Conservation (phyloP, 768 basidiomycete species). For the Leucosporidium yakuticum region DNA sequence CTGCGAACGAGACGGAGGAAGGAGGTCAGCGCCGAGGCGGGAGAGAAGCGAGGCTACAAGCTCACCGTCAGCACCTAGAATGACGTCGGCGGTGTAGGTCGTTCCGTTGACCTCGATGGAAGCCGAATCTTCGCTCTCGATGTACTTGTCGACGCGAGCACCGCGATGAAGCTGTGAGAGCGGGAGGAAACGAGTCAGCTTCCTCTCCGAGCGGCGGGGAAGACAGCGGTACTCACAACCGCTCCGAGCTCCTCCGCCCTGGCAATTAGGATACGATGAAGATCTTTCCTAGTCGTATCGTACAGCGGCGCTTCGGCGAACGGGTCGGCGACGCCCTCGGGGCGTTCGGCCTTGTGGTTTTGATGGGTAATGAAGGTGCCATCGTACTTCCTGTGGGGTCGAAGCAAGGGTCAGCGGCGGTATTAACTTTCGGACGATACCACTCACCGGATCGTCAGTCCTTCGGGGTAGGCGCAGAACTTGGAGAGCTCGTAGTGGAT, state of each 20-base stretch:
- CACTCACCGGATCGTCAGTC: conserved; percentile 22
- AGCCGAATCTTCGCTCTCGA: conserved; percentile 29
- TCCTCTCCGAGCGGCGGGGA: too few relatives aligned
- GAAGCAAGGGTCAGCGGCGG: too few relatives aligned
- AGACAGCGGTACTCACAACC: not conserved
- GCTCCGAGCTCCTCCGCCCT: conserved; percentile 30
- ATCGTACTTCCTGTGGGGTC: conserved; percentile 26
- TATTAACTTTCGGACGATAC: too few relatives aligned
- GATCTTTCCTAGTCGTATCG: conserved; percentile 41
- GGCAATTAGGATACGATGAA: conserved; percentile 35
- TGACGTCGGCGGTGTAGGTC: conserved; percentile 34
- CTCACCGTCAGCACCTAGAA: conserved; percentile 40
- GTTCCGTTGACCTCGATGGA: conserved; percentile 33
- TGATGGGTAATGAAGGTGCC: conserved; percentile 37
- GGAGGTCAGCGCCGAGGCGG: too few relatives aligned
- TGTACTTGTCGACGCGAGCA: conserved; percentile 33
- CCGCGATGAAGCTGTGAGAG: conserved; percentile 35
- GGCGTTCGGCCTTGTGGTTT: too few relatives aligned
- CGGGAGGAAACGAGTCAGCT: too few relatives aligned
- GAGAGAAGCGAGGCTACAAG: conserved; percentile 29
- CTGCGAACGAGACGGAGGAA: not conserved
- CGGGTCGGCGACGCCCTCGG: conserved; percentile 17
- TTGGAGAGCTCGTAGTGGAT: conserved; percentile 3
- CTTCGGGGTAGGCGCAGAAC: conserved; percentile 8
- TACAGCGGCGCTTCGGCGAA: conserved; percentile 35